These are phyloP conservation scores for Aaosphaeria arxii DNA, from an alignment of 2,329 filamentous ascomycete genomes.

Conservation along the genomic window DNA sequence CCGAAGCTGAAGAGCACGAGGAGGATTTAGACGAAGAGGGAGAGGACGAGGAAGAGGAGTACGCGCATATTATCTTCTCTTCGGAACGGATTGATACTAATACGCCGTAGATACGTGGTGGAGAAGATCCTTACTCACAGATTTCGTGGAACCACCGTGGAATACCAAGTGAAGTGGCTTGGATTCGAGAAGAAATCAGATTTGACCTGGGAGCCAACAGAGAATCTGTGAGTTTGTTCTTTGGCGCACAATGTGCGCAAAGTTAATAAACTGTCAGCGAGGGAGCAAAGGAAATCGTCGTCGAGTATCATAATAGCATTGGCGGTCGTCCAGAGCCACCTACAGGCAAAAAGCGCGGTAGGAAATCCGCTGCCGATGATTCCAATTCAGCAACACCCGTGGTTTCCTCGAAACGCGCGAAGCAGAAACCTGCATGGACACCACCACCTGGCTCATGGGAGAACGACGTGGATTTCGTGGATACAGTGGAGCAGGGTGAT, in stretches of 20 bases:
- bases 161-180: conserved; percentile 77
- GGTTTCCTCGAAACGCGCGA: conserved; percentile 24
- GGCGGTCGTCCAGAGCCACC: conserved; percentile 56
- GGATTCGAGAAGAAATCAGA: conserved; percentile 70
- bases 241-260: not conserved
- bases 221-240: conserved; percentile 57
- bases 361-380: conserved; percentile 24
- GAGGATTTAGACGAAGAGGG: conserved; percentile 17
- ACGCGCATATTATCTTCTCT: conserved; percentile 22
- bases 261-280: conserved; percentile 10
- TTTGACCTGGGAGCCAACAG: conserved; percentile 75
- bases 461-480: conserved; percentile 65
- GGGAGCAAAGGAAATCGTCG: conserved; percentile 53
- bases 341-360: conserved; percentile 47
- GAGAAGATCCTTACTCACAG: conserved; percentile 63
- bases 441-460: conserved; percentile 77
- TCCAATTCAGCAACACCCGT: conserved; percentile 1
- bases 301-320: conserved; percentile 60
- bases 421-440: conserved; percentile 55
- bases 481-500: conserved; percentile 65
- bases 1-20: conserved; percentile 19
- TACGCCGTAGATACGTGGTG: conserved; percentile 61
- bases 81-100: not conserved
- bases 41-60: conserved; percentile 38
- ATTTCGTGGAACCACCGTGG: conserved; percentile 36